Evolutionary conservation across 2,329 filamentous ascomycete genomes (phyloP), one percentile per base, ranked within the genome.

Genomic region (Trichoderma harzianum): DNA sequence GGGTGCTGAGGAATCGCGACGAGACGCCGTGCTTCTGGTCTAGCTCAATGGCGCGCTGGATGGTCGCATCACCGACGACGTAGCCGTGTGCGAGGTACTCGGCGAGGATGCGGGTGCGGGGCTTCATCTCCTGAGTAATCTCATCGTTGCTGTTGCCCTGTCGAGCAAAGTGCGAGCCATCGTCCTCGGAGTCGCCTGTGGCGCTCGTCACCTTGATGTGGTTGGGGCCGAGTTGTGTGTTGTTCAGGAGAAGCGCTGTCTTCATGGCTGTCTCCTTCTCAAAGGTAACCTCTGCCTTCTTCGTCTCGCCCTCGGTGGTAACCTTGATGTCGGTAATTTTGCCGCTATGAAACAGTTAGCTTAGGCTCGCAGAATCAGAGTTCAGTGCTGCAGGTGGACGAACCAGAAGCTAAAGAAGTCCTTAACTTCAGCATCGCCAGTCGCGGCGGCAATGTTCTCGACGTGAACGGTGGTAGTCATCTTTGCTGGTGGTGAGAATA

Each of bases 351-450:
- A 24, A 34, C 14, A 34, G 74, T 80, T 75, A 79, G 77, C 47
- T 16, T 2, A 34, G 63, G 39, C 21, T 34, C n/a, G n/a, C 10
- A 16, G 30, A 34, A 26, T 10, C 30, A 61, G 1, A 64, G n/a
- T 18, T 30, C 5, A 39, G 28, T 4, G 53, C 21, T 12, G 26
- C 16, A 28, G 43, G 53, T 26, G 24, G 30, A 73, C 89, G 81
- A 87, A 95, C 93, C 90, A 92, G 84, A 98, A 98, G 86, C 92
- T 96, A 87, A 99, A 99, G 88, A 99, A 99, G 80, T 97, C 95
- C 79, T 90, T 90, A 78, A 99, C 91, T 84, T 98, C 94, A 84
- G 95, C 92, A 83, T 99, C 94, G 76, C 89, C 90, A 71, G 95
- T 98, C 81, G 91, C 84, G 74, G 86, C 81, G 76, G 93, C 90